Base-by-base conservation (phyloP, 176 grass and related monocot species). In the Aegilops speltoides region DNA sequence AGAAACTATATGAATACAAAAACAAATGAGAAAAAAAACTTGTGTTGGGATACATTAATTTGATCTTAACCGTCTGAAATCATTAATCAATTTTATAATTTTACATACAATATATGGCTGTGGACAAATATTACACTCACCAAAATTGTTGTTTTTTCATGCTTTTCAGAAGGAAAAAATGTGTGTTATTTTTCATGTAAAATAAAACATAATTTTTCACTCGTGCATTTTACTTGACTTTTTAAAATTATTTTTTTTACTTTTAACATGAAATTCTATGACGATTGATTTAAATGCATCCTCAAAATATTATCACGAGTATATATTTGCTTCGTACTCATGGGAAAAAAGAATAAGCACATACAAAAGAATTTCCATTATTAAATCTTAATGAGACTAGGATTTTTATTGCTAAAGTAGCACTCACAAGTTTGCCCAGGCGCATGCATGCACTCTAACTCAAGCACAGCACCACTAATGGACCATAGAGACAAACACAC, bases 391-490 rank as follows among this genome's bases (percentile, higher is more conserved):
- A 71, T 73, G 74, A 81, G 83, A 76, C 34, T 22, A 14, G 61
- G 24, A 80, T 84, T 38, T 71, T 56, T 80, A 50, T 29, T 11
- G 5, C 33, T 69, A 81, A 80, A 80, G 81, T 80, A 81, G 28
- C 41, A 40, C 60, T 9, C 81, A 87, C 22, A 68, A 68, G 75
- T 62, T 17, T 86, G 70, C 45, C 59, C 26, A 69, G 36, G 80
- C 79, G 80, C 59, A 76, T 73, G 66, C 80, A 79, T 83, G 71
- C 63, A 76, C 25, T 16, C 68, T 67, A 85, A 41, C 45, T 85
- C 70, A 83, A 67, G 34, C 76, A 46, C 60, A 68, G 68, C 46
- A 69, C 75, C 68, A 68, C 25, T 81, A 36, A 81, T 87, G 46
- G 81, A 70, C 52, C 68, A 76, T 84, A 60, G 15, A 59, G 15